These are phyloP conservation scores for Gentiana macrophylla DNA, from an alignment of 257 asterid species.

Conservation along the genomic window DNA sequence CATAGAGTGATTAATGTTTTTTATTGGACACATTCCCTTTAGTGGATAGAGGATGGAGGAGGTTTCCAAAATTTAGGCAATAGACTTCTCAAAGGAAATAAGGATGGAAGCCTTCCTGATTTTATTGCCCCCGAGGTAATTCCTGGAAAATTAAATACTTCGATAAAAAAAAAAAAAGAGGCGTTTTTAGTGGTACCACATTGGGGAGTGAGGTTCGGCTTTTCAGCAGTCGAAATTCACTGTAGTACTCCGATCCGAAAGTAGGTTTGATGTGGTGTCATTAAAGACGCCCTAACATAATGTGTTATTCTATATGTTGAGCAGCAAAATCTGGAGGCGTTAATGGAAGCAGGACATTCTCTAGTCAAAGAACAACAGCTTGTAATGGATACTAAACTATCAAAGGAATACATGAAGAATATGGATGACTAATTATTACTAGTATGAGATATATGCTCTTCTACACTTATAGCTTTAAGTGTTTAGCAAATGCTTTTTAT, in stretches of 20 bases:
- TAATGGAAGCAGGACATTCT: slow-evolving; percentile 69
- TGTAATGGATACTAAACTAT: slow-evolving; percentile 62
- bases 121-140: slow-evolving; percentile 76
- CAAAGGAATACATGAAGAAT: slow-evolving; percentile 96
- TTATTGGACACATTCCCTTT: slow-evolving; percentile 2
- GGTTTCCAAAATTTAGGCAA: slow-evolving; percentile 65
- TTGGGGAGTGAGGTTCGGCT: background rate
- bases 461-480: too few species aligned
- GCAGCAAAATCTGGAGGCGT: slow-evolving; percentile 81
- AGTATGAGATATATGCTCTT: background rate
- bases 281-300: too few species aligned
- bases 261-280: too few species aligned
- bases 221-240: background rate
- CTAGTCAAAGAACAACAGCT: slow-evolving; percentile 73
- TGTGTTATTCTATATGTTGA: background rate
- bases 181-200: too few species aligned
- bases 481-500: too few species aligned
- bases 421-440: slow-evolving; percentile 40
- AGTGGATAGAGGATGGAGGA: slow-evolving; percentile 86
- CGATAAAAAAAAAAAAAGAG: too few species aligned
- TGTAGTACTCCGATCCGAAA: background rate
- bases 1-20: background rate
- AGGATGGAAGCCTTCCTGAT: slow-evolving; percentile 65
- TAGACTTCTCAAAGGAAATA: slow-evolving; percentile 57
- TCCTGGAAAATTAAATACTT: background rate